phyloP scores from a whole-genome alignment of 2,329 filamentous ascomycete genomes.

The Phyllosticta citribraziliensis region DNA sequence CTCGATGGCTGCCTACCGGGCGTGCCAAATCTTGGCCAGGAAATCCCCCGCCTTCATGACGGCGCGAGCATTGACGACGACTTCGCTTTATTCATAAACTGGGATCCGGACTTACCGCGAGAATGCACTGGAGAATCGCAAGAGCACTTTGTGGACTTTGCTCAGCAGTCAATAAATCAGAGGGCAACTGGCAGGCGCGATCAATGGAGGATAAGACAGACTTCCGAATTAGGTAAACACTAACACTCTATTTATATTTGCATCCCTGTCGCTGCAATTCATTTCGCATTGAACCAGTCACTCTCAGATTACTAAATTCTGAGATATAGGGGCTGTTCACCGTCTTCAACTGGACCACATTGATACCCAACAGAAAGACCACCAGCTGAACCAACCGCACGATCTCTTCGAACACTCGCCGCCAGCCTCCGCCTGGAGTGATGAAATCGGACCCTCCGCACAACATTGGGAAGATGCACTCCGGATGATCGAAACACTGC shows the following conservation, averaged over 20 bases:
- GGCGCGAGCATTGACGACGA: not conserved
- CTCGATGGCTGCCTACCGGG: no score
- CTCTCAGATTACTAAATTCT: not conserved
- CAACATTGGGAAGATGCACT: not conserved
- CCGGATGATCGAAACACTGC: not conserved
- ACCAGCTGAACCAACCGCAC: not conserved
- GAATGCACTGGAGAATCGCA: not conserved
- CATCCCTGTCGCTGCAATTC: not conserved
- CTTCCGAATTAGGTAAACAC: not conserved
- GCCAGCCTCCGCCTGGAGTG: not conserved
- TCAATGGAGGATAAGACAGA: no score
- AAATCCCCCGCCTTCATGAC: not conserved
- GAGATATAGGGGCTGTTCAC: not conserved
- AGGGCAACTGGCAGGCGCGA: not conserved
- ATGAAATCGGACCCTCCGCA: no score
- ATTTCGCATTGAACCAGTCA: not conserved
- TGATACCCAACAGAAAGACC: not conserved
- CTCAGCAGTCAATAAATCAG: not conserved
- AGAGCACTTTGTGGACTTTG: no score
- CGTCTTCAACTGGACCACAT: not conserved
- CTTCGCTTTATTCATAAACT: not conserved
- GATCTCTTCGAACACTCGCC: not conserved
- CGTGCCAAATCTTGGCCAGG: not conserved
- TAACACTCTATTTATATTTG: not conserved
- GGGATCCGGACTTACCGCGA: not conserved